These are phyloP conservation scores for Cerrena zonata DNA, from an alignment of 1,284 basidiomycete genomes.

Conservation along the genomic window DNA sequence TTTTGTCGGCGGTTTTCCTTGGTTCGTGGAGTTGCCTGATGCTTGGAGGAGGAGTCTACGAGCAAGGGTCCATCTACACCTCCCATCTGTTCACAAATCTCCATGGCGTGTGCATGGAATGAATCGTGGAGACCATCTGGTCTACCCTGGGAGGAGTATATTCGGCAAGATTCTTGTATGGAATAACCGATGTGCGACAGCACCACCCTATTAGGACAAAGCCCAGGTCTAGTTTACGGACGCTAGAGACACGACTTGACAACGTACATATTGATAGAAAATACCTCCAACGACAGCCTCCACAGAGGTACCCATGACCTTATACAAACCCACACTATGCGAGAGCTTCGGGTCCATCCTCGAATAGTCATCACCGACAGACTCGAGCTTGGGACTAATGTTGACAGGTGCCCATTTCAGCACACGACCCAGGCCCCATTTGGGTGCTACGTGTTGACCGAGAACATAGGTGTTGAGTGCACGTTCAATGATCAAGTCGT, in stretches of 20 bases:
- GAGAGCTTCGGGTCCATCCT: slow-evolving; percentile 31
- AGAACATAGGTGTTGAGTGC: slow-evolving; percentile 62
- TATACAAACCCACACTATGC: slow-evolving; percentile 60
- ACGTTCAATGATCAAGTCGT: slow-evolving; percentile 48
- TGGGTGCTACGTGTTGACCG: slow-evolving; percentile 65
- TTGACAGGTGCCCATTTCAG: slow-evolving; percentile 62
- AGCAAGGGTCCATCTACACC: slow-evolving; percentile 30
- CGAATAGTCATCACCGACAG: slow-evolving; percentile 10
- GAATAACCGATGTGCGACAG: slow-evolving; percentile 58
- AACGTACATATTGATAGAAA: slow-evolving; percentile 71
- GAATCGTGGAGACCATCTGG: slow-evolving; percentile 44
- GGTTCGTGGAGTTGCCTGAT: too few relatives aligned
- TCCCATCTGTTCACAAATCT: slow-evolving; percentile 43
- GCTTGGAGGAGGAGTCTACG: too few relatives aligned
- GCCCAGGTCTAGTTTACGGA: slow-evolving; percentile 1
- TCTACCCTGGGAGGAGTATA: slow-evolving; percentile 39
- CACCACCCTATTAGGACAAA: slow-evolving; percentile 43
- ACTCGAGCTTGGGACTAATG: slow-evolving; percentile 17
- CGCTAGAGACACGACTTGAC: background rate
- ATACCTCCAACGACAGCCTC: slow-evolving; percentile 72
- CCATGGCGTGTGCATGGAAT: slow-evolving; percentile 45
- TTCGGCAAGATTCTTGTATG: slow-evolving; percentile 61
- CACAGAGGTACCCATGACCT: slow-evolving; percentile 70
- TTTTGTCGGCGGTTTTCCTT: background rate
- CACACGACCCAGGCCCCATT: slow-evolving; percentile 62